These are phyloP conservation scores for Zoysia matrella DNA, from an alignment of 202 grass and related monocot species.

Conservation along the genomic window DNA sequence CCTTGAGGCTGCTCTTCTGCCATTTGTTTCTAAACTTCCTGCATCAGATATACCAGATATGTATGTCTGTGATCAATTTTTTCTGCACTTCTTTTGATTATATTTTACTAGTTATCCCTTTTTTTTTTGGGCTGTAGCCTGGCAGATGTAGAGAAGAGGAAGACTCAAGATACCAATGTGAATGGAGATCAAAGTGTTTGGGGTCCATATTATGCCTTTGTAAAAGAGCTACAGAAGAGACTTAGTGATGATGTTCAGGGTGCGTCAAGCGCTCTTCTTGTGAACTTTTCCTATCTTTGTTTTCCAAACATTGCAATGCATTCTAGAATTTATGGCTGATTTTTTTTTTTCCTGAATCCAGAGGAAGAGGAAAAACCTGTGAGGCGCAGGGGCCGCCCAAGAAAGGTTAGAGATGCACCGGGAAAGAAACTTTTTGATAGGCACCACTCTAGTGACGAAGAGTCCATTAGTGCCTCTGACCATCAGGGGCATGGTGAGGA, in stretches of 20 bases:
- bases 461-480: conserved; percentile 78
- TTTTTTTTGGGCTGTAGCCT: conserved; percentile 49
- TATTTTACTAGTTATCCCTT: conserved; percentile 33
- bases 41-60: conserved; percentile 82
- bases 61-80: conserved; percentile 55
- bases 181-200: conserved; percentile 72
- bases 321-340: conserved; percentile 36
- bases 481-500: conserved; percentile 55
- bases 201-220: conserved; percentile 68
- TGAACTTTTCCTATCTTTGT: too few relatives aligned
- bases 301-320: background rate
- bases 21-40: conserved; percentile 87
- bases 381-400: conserved; percentile 82
- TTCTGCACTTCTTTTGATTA: conserved; percentile 37
- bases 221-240: conserved; percentile 70
- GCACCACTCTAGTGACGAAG: conserved; percentile 69
- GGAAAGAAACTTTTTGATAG: conserved; percentile 84
- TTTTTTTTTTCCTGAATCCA: conserved; percentile 42
- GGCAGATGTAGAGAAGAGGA: conserved; percentile 76
- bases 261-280: conserved; percentile 33
- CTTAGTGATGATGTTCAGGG: conserved; percentile 67
- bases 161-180: conserved; percentile 52
- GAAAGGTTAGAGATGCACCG: conserved; percentile 73
- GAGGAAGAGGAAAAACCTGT: conserved; percentile 83
- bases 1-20: conserved; percentile 74